These are phyloP conservation scores for Blastocrithidia nonstop DNA, from an alignment of 208 protist species.

Conservation along the genomic window DNA sequence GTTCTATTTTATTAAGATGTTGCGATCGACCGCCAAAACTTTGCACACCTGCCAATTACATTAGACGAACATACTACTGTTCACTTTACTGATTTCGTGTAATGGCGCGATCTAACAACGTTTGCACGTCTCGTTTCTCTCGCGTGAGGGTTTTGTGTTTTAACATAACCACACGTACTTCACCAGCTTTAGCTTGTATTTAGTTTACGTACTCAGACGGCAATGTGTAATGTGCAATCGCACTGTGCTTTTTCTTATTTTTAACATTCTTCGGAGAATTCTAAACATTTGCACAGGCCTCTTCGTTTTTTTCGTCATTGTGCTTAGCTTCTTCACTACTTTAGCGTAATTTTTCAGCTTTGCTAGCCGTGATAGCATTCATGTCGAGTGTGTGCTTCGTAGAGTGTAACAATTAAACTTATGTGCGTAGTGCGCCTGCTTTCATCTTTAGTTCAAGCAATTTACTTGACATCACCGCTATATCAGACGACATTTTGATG, in stretches of 20 bases:
- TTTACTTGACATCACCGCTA: conserved; percentile 22
- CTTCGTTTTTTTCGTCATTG: conserved; percentile 6
- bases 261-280: background rate
- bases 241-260: background rate
- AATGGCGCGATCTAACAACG: conserved; percentile 7
- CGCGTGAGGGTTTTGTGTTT: conserved; percentile 11
- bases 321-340: conserved; percentile 11
- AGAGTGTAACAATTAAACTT: conserved; percentile 37
- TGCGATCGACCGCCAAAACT: conserved; percentile 10
- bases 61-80: conserved; percentile 13
- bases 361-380: too few relatives aligned
- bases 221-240: too few relatives aligned
- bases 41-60: conserved; percentile 15
- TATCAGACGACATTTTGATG: conserved; percentile 1
- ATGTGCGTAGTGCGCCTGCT: conserved; percentile 35
- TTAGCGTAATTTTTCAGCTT: too few relatives aligned
- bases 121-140: conserved; percentile 17
- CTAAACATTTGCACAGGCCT: conserved; percentile 7
- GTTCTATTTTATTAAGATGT: conserved; percentile 6
- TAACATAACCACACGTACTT: conserved; percentile 12
- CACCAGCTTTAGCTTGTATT: conserved; percentile 26
- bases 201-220: conserved; percentile 43
- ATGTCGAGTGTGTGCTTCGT: conserved; percentile 24
- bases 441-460: conserved; percentile 35
- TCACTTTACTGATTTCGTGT: conserved; percentile 10